Evolutionary conservation across 441 rosid species (phyloP).

Genomic region (Viola pubescens): DNA sequence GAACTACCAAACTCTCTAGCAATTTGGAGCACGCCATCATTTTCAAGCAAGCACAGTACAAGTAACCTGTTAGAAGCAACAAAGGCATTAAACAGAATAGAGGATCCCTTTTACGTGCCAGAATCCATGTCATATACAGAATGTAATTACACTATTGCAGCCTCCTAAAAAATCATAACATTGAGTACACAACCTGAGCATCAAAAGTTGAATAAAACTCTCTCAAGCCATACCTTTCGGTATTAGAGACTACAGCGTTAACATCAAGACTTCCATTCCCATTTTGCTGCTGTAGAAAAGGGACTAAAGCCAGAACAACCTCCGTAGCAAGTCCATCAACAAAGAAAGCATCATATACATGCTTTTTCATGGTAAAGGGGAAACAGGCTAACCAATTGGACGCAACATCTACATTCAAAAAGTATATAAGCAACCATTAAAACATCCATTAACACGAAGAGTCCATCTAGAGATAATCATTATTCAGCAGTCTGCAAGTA

Average conservation of each 20-base stretch:
- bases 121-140: conserved; percentile 8
- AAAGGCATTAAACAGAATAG: conserved; percentile 5
- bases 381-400: conserved; percentile 89
- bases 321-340: conserved; percentile 52
- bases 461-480: not conserved
- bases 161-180: not conserved
- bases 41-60: conserved; percentile 66
- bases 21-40: conserved; percentile 51
- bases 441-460: not conserved
- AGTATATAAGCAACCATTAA: conserved; percentile 12
- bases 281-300: conserved; percentile 43
- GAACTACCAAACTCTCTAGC: conserved; percentile 42
- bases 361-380: conserved; percentile 62
- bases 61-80: conserved; percentile 54
- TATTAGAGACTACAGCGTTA: conserved; percentile 48
- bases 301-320: conserved; percentile 79
- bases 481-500: not conserved
- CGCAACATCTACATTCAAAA: conserved; percentile 64
- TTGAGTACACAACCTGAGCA: conserved; percentile 4
- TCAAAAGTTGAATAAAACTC: conserved; percentile 1
- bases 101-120: not conserved
- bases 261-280: conserved; percentile 32
- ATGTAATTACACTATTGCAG: no score
- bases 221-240: conserved; percentile 50
- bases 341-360: conserved; percentile 76